Evolutionary conservation across 2,329 filamentous ascomycete genomes (phyloP).

Genomic region (Calonectria henricotiae): DNA sequence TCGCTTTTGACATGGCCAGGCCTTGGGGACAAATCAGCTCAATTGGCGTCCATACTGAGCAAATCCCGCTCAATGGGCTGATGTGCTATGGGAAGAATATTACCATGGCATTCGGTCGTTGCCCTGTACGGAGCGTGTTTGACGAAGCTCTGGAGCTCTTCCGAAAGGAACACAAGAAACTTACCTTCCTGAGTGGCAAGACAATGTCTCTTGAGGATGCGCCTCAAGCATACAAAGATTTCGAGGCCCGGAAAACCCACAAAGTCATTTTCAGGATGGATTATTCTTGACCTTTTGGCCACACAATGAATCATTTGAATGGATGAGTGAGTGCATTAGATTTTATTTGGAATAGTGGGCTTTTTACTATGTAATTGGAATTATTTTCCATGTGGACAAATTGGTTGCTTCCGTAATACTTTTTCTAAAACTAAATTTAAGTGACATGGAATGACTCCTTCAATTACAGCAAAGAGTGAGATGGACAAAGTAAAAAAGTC

Average conservation of each 20-base stretch:
- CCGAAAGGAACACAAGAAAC: slow-evolving; percentile 27
- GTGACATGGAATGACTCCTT: too few species aligned
- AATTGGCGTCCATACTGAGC: slow-evolving; percentile 29
- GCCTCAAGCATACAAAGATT: slow-evolving; percentile 31
- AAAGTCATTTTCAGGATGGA: slow-evolving; percentile 27
- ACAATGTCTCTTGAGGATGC: slow-evolving; percentile 35
- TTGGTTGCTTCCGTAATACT: too few species aligned
- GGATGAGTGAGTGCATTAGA: neutral
- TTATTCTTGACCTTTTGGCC: neutral
- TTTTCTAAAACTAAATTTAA: too few species aligned
- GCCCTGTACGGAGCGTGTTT: slow-evolving; percentile 34
- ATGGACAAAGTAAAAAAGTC: too few species aligned
- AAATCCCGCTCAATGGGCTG: slow-evolving; percentile 16
- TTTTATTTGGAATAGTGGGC: too few species aligned
- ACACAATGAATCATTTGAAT: neutral
- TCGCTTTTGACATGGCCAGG: slow-evolving; percentile 29
- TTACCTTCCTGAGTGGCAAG: slow-evolving; percentile 31
- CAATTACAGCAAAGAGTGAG: too few species aligned
- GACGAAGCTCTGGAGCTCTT: slow-evolving; percentile 32
- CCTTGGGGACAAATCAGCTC: slow-evolving; percentile 32
- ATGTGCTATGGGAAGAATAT: slow-evolving; percentile 33
- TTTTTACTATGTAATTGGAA: too few species aligned
- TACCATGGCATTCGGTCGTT: slow-evolving; percentile 33
- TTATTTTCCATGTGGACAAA: too few species aligned
- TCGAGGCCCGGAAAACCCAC: slow-evolving; percentile 32